Evolutionary conservation across 305 asterid species (phyloP), one percentile per base, ranked within the genome.

Genomic region (Fraxinus nigra): DNA sequence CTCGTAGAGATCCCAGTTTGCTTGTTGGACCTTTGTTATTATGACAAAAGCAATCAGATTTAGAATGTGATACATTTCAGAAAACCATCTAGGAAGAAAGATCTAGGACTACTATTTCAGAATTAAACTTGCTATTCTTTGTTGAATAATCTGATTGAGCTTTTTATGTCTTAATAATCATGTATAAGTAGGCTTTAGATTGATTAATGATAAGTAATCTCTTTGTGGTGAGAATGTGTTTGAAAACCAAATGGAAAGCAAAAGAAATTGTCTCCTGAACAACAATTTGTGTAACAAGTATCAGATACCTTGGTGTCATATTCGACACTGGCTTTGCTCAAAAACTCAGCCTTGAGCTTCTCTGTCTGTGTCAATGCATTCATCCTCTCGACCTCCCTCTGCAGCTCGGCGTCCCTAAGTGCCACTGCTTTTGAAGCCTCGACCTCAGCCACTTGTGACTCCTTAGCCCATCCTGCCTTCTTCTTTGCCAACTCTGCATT

Each of bases 1-100:
- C 88, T 83, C 76, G 88, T 86, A 86, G 22, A 83, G 81, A 67
- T 80, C 86, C 88, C 88, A 83, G 28, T 83, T 86, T 40, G 86
- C 88, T 28, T 83, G 75, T 83, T 81, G 88, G 67, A 83, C 86
- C 88, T 83, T 32, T 77, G 33, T 34, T 33, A 54, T 63, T 48
- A 63, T 76, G 10, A 40, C 35, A 5, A 40, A 24, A 46, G 14
- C 3, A 14, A 61, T 48, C 37, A 59, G 56, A 43, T 43, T 38
- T 9, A 46, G 18, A 46, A 3, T 46, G 56, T 46, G 56, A 46
- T 13, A 14, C 11, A 59, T 59, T 59, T n/a, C 59, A 48, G 59
- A 48, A 48, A 48, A 48, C 22, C 20, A 14, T n/a, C 20, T 48
- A 48, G 59, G 59, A 48, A 48, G 59, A 48, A 14, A 48, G 18